Conservation (phyloP, 2,329 filamentous ascomycete genomes). For the Verticillium tricorpus region DNA sequence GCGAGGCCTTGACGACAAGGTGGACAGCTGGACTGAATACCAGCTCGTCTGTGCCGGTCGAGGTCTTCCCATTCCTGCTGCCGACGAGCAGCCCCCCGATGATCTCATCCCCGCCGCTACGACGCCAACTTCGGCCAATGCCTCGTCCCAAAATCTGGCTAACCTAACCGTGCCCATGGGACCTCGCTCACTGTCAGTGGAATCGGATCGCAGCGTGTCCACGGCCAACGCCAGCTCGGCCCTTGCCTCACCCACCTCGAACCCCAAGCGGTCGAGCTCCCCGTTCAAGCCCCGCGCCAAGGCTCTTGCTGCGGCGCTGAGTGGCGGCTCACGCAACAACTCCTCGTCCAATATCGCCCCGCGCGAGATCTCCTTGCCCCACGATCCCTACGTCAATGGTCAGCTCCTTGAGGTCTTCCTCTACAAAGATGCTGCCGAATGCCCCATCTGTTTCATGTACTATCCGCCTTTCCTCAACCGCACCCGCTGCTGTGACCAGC, state of each 20-base stretch:
- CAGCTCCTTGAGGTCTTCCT: constrained; percentile 87
- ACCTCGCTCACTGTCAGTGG: constrained; percentile 70
- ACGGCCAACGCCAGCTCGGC: constrained; percentile 50
- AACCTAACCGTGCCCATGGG: constrained; percentile 76
- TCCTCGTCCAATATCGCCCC: constrained; percentile 68
- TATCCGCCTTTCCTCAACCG: constrained; percentile 94
- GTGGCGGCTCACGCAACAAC: constrained; percentile 66
- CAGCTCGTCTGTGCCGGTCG: constrained; percentile 90
- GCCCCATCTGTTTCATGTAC: constrained; percentile 93
- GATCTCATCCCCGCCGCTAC: constrained; percentile 45
- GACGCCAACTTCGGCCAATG: constrained; percentile 40
- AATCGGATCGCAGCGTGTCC: constrained; percentile 65
- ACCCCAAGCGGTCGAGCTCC: constrained; percentile 43
- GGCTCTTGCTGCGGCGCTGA: constrained; percentile 78
- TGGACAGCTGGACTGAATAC: constrained; percentile 84
- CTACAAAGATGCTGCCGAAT: constrained; percentile 87
- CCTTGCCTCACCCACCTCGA: constrained; percentile 49
- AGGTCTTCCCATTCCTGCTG: constrained; percentile 75
- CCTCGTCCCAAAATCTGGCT: constrained; percentile 59
- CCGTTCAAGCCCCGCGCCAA: constrained; percentile 81
- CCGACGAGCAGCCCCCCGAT: constrained; percentile 78
- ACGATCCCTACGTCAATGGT: constrained; percentile 89
- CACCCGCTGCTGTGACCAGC: constrained; percentile 91
- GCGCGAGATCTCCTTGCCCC: constrained; percentile 73
- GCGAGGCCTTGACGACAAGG: constrained; percentile 87